Conservation (phyloP, 768 basidiomycete genomes). For the Suillus americanus region DNA sequence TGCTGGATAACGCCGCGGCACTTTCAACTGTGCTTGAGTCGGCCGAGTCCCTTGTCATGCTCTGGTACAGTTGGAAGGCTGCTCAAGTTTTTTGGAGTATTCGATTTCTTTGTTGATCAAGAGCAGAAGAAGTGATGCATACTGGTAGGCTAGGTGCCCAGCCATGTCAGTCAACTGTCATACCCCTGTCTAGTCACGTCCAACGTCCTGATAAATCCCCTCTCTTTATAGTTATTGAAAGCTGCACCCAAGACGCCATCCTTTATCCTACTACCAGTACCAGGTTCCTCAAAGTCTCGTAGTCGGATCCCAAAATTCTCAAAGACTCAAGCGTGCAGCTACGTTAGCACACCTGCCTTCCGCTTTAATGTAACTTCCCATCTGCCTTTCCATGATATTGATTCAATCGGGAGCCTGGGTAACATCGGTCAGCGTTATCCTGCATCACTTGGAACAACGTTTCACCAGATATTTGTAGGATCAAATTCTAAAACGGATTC, state of each 20-base stretch:
- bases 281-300: not conserved
- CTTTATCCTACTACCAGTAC: not conserved
- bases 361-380: not conserved
- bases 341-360: not conserved
- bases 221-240: not conserved
- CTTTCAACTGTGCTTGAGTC: not conserved
- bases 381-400: not conserved
- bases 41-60: not conserved
- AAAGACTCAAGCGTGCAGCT: not conserved
- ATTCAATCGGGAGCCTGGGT: not conserved
- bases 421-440: not conserved
- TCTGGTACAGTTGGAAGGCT: not conserved
- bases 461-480: not conserved
- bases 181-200: not conserved
- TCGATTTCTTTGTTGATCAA: not conserved
- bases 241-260: not conserved
- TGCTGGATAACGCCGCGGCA: not conserved
- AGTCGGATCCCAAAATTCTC: not conserved
- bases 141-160: not conserved
- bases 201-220: not conserved
- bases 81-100: not conserved
- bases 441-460: not conserved
- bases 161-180: not conserved
- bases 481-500: not conserved
- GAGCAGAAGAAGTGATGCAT: too few relatives aligned